These are phyloP conservation scores for Alternaria ethzedia DNA, from an alignment of 2,329 filamentous ascomycete genomes.

Conservation along the genomic window DNA sequence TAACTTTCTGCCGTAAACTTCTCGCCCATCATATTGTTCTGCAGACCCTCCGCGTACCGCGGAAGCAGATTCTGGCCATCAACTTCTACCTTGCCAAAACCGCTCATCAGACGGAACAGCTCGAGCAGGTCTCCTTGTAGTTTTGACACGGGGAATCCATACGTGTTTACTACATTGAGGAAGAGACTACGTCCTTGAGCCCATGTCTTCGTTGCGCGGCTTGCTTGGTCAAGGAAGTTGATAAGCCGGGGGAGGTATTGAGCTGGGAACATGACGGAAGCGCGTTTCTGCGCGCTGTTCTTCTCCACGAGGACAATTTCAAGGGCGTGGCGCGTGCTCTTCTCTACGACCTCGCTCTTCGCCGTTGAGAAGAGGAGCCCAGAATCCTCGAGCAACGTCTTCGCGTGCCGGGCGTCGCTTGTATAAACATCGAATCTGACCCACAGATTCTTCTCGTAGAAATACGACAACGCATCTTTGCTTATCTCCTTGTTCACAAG, in stretches of 20 bases:
- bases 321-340: conserved; percentile 28
- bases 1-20: conserved; percentile 23
- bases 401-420: conserved; percentile 37
- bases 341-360: conserved; percentile 7
- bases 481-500: conserved; percentile 35
- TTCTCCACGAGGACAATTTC: conserved; percentile 40
- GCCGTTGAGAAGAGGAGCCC: conserved; percentile 38
- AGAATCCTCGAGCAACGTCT: conserved; percentile 40
- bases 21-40: conserved; percentile 22
- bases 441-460: conserved; percentile 43
- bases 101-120: conserved; percentile 34
- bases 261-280: conserved; percentile 40
- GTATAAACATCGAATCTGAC: conserved; percentile 35
- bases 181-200: conserved; percentile 27
- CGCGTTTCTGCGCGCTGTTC: conserved; percentile 33
- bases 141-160: conserved; percentile 28
- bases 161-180: conserved; percentile 32
- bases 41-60: conserved; percentile 33
- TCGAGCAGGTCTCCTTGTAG: conserved; percentile 45
- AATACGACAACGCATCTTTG: conserved; percentile 31
- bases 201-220: conserved; percentile 27
- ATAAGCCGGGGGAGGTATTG: conserved; percentile 45
- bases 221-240: conserved; percentile 41
- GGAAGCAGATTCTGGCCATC: conserved; percentile 26
- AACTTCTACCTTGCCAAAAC: conserved; percentile 28